A percentile compares a stretch with the other conserved stretches of the same genome.
Evolutionary conservation across 2,329 filamentous ascomycete species (phyloP).

Genomic region (Neofusicoccum sp.): DNA sequence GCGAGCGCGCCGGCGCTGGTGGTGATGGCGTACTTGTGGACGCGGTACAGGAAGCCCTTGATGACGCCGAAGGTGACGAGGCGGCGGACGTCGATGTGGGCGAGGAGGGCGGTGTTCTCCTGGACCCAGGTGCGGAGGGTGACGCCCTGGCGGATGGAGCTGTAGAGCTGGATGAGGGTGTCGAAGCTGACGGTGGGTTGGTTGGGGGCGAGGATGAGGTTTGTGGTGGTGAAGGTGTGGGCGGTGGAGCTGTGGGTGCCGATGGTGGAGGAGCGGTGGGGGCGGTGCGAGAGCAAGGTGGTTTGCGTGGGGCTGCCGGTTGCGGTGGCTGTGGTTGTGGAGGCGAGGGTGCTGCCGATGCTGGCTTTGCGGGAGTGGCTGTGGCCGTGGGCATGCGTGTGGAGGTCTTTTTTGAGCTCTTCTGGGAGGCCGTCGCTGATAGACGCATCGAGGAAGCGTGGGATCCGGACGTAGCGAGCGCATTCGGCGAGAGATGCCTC

Average conservation of each 20-base stretch:
- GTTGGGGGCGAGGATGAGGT: slow-evolving; percentile 14
- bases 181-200: slow-evolving; percentile 27
- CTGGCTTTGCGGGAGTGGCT: slow-evolving; percentile 17
- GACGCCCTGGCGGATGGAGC: slow-evolving; percentile 76
- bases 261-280: slow-evolving; percentile 14
- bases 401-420: not conserved
- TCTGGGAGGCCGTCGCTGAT: not conserved
- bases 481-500: slow-evolving; percentile 81
- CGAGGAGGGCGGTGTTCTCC: slow-evolving; percentile 68
- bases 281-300: not conserved
- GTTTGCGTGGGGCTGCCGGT: slow-evolving; percentile 6
- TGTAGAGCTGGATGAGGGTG: slow-evolving; percentile 76
- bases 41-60: slow-evolving; percentile 88
- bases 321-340: not conserved
- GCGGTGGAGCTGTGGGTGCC: slow-evolving; percentile 4
- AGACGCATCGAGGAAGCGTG: slow-evolving; percentile 30
- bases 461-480: slow-evolving; percentile 67
- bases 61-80: slow-evolving; percentile 95
- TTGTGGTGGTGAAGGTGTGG: not conserved
- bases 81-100: slow-evolving; percentile 80
- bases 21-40: slow-evolving; percentile 81
- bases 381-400: slow-evolving; percentile 5
- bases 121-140: slow-evolving; percentile 86
- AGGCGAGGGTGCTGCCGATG: slow-evolving; percentile 10
- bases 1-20: slow-evolving; percentile 32